These are phyloP conservation scores for Apophysomyces sp. DNA, from an alignment of 371 early-diverging fungal genomes.

Conservation along the genomic window DNA sequence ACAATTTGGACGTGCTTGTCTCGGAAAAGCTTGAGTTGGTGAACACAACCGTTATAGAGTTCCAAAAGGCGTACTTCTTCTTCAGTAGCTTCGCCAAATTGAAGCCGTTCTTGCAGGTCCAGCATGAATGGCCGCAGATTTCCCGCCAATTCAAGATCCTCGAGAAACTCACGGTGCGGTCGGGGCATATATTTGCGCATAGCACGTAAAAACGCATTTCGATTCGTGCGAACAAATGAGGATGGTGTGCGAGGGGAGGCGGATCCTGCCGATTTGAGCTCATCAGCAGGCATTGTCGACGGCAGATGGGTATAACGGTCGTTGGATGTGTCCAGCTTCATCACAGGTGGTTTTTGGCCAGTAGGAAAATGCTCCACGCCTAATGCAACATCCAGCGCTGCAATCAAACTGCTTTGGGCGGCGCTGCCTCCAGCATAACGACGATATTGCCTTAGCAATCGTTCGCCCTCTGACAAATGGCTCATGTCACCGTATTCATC, in stretches of 20 bases:
- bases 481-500: slow-evolving; percentile 57
- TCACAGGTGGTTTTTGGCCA: slow-evolving; percentile 42
- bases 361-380: slow-evolving; percentile 90
- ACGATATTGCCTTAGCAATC: slow-evolving; percentile 57
- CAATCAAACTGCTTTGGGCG: slow-evolving; percentile 93
- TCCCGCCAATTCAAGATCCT: slow-evolving; percentile 68
- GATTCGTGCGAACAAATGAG: slow-evolving; percentile 48
- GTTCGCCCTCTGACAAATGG: slow-evolving; percentile 57
- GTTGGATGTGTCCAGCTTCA: slow-evolving; percentile 9
- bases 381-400: slow-evolving; percentile 88
- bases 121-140: slow-evolving; percentile 60
- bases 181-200: slow-evolving; percentile 96
- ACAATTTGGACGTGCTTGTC: slow-evolving; percentile 93
- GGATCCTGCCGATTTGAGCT: slow-evolving; percentile 18
- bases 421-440: slow-evolving; percentile 94
- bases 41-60: slow-evolving; percentile 79
- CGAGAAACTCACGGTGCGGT: slow-evolving; percentile 83
- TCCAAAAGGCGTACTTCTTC: slow-evolving; percentile 34
- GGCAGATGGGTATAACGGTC: slow-evolving; percentile 40
- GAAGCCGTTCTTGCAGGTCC: slow-evolving; percentile 26
- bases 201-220: slow-evolving; percentile 69
- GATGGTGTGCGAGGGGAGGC: slow-evolving; percentile 32
- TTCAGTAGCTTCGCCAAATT: slow-evolving; percentile 9
- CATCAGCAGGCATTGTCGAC: slow-evolving; percentile 35
- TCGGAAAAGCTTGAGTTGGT: slow-evolving; percentile 82